These are phyloP conservation scores for Fusarium sp. DNA, from an alignment of 2,329 filamentous ascomycete genomes.

Conservation along the genomic window DNA sequence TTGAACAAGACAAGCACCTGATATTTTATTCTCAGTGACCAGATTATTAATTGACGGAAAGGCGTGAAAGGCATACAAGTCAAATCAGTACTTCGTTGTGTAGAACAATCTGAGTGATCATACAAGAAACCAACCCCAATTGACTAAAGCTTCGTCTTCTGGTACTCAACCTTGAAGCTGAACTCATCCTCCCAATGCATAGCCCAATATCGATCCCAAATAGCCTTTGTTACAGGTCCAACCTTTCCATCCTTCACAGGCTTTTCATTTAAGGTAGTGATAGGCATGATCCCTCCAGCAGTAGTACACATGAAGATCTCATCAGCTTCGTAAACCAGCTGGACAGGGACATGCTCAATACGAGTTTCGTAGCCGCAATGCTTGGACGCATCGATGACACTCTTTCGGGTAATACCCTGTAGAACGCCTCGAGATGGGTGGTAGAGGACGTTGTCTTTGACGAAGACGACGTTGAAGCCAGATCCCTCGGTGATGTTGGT, in stretches of 20 bases:
- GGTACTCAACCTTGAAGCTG: slow-evolving; percentile 33
- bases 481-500: slow-evolving; percentile 62
- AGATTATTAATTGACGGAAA: not conserved
- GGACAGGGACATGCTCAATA: slow-evolving; percentile 7
- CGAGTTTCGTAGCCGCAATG: slow-evolving; percentile 50
- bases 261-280: slow-evolving; percentile 58
- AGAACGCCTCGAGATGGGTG: slow-evolving; percentile 62
- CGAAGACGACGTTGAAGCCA: slow-evolving; percentile 60
- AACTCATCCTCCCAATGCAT: slow-evolving; percentile 35
- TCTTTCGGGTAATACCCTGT: slow-evolving; percentile 61
- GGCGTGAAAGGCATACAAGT: not conserved
- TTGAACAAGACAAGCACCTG: not conserved
- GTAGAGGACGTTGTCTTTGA: slow-evolving; percentile 59
- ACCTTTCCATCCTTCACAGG: slow-evolving; percentile 56
- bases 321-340: slow-evolving; percentile 54
- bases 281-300: slow-evolving; percentile 65
- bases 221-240: slow-evolving; percentile 58
- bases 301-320: slow-evolving; percentile 66
- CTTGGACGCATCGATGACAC: slow-evolving; percentile 58
- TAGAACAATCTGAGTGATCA: not conserved
- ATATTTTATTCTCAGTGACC: not conserved
- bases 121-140: not conserved
- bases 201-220: slow-evolving; percentile 62
- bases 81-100: not conserved
- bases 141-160: not conserved